Base-by-base conservation (phyloP, 2,329 filamentous ascomycete genomes). In the Esteya vermicola region DNA sequence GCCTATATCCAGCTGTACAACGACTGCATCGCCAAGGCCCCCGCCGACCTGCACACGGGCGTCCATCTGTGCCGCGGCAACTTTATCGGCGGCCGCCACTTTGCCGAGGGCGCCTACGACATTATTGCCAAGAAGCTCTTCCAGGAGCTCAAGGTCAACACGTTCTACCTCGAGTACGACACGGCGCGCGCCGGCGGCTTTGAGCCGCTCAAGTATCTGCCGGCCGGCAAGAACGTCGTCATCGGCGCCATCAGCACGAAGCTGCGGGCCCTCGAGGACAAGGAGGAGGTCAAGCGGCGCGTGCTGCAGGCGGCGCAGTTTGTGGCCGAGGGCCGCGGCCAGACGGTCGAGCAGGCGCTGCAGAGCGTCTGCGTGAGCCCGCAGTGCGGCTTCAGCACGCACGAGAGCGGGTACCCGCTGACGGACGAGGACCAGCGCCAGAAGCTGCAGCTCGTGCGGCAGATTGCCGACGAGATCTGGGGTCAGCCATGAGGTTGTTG, bases 1-100 rank as follows among this genome's bases (percentile, higher is more conserved):
- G 72, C 78, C 22, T 88, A 88, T 59, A 81, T 88, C 55, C 65
- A 70, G 45, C 72, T 84, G 48, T 86, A 86, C 66, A 86, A 86
- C 55, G 76, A 81, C 56, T 74, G 68, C 51, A 67, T 84, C 52
- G 62, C 65, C 50, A 70, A 72, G 50, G 61, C 74, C 1, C 79
- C 81, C 0, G 55, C 64, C 3, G 81, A 86, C 53, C 72, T 86
- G 65, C 81, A 85, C 57, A 69, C 83, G 3, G 82, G 82, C 34
- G 77, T 88, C 14, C 83, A 88, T 54, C 64, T 86, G 38, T 86
- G 82, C 67, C 70, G 70, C 9, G 70, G 70, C 36, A 81, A 81
- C 61, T 81, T 80, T 56, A 73, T 78, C 46, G 71, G 72, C 40
- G 72, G 71, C 18, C 67, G 75, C 22, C 72, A 79, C 58, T 81